phyloP scores from a whole-genome alignment of 805 yeast genomes.

The Wickerhamiella sergipiensis region DNA sequence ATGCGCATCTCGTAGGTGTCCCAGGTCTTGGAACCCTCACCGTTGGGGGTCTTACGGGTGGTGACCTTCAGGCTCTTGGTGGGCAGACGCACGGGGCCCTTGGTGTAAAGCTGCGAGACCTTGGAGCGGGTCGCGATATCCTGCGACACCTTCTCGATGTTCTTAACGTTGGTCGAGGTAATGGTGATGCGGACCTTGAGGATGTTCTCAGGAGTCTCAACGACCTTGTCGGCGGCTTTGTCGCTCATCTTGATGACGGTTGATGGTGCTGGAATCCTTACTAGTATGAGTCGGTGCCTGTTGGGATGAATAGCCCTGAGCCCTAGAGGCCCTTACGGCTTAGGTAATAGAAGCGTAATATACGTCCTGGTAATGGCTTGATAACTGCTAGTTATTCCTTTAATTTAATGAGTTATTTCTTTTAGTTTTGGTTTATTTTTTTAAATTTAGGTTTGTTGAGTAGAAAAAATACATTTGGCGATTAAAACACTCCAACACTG shows the following conservation, averaged over 20 bases:
- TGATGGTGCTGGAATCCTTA: background rate
- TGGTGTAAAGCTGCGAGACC: slow-evolving; percentile 63
- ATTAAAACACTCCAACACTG: too few relatives aligned
- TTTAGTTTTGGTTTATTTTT: too few relatives aligned
- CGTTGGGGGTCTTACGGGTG: slow-evolving; percentile 99
- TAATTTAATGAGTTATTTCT: too few relatives aligned
- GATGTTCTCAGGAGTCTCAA: slow-evolving; percentile 67
- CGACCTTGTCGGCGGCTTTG: slow-evolving; percentile 55
- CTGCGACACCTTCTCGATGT: slow-evolving; percentile 88
- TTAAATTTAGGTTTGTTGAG: too few relatives aligned
- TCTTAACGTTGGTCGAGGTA: slow-evolving; percentile 97
- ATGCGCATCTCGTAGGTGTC: slow-evolving; percentile 99
- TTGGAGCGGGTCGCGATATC: slow-evolving; percentile 82
- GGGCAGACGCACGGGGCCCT: slow-evolving; percentile 99
- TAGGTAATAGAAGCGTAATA: too few relatives aligned
- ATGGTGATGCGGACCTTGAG: slow-evolving; percentile 98
- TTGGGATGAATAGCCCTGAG: slow-evolving; percentile 3
- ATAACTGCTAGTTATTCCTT: too few relatives aligned
- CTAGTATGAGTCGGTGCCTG: background rate
- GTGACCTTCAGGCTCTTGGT: slow-evolving; percentile 95
- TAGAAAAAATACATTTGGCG: too few relatives aligned
- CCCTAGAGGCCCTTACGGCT: slow-evolving; percentile 1
- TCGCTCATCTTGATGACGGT: slow-evolving; percentile 23
- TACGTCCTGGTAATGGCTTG: too few relatives aligned
- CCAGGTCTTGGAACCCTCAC: slow-evolving; percentile 99